Conservation (phyloP, 495 filamentous ascomycete genomes). For the Choiromyces venosus region DNA sequence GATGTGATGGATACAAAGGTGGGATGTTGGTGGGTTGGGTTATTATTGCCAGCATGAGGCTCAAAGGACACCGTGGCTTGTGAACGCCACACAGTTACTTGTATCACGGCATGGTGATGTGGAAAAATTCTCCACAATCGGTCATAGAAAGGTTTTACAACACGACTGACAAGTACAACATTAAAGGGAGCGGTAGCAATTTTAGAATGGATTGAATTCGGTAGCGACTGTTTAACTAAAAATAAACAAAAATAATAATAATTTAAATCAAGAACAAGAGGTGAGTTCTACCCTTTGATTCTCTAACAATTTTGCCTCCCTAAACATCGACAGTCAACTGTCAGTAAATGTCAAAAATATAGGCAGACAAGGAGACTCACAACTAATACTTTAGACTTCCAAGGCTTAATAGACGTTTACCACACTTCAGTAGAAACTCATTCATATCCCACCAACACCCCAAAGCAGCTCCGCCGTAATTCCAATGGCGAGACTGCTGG, state of each 20-base stretch:
- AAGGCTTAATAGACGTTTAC: not conserved
- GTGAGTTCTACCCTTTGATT: not conserved
- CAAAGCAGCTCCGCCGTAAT: conserved; percentile 12
- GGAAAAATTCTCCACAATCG: too few relatives aligned
- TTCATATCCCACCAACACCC: not conserved
- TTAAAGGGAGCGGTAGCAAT: not conserved
- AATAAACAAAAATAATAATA: not conserved
- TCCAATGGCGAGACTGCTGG: conserved; percentile 7
- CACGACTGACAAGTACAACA: not conserved
- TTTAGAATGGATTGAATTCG: not conserved
- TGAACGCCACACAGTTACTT: not conserved
- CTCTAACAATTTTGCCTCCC: not conserved
- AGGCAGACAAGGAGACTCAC: not conserved
- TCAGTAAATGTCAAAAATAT: not conserved
- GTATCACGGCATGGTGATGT: too few relatives aligned
- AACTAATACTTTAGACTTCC: not conserved
- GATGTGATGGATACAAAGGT: conserved; percentile 6
- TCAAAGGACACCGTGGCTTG: conserved; percentile 1
- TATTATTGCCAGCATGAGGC: not conserved
- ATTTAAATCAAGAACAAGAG: not conserved
- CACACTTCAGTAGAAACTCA: not conserved
- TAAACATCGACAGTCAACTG: not conserved
- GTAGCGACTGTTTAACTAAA: not conserved
- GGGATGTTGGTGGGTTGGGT: conserved; percentile 2
- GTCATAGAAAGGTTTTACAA: not conserved